Evolutionary conservation across 768 basidiomycete species (phyloP).

Genomic region (Tricholoma hemisulphureum): DNA sequence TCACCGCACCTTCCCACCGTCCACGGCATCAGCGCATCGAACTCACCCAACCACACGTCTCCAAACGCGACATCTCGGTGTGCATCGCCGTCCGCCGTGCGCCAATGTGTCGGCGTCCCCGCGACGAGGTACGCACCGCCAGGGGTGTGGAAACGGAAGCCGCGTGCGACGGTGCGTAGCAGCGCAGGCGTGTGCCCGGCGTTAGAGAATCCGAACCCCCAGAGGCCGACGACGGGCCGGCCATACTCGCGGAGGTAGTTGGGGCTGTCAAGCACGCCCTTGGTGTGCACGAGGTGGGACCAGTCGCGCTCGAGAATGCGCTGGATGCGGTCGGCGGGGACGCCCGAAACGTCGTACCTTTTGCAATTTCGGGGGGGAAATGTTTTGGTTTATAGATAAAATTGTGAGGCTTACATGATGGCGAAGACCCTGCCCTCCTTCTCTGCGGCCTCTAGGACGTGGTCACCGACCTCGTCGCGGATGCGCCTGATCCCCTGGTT

Average conservation of each 20-base stretch:
- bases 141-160: slow-evolving; percentile 61
- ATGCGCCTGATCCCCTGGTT: slow-evolving; percentile 58
- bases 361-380: no score
- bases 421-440: slow-evolving; percentile 78
- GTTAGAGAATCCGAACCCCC: slow-evolving; percentile 75
- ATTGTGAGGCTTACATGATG: slow-evolving; percentile 60
- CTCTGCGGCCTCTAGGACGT: slow-evolving; percentile 76
- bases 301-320: slow-evolving; percentile 70
- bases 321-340: slow-evolving; percentile 69
- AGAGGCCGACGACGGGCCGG: slow-evolving; percentile 68
- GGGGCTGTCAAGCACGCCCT: slow-evolving; percentile 65
- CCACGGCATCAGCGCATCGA: slow-evolving; percentile 83
- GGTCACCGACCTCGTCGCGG: slow-evolving; percentile 70
- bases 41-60: slow-evolving; percentile 70
- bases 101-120: slow-evolving; percentile 74
- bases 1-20: slow-evolving; percentile 72
- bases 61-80: slow-evolving; percentile 66
- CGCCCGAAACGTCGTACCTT: slow-evolving; percentile 85
- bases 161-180: slow-evolving; percentile 52
- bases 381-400: no score
- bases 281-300: slow-evolving; percentile 62
- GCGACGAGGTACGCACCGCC: slow-evolving; percentile 75
- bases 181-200: slow-evolving; percentile 60
- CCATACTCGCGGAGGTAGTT: slow-evolving; percentile 72
- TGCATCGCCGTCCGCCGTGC: slow-evolving; percentile 66